Conservation (phyloP, 768 basidiomycete species). For the Mycena amicta region DNA sequence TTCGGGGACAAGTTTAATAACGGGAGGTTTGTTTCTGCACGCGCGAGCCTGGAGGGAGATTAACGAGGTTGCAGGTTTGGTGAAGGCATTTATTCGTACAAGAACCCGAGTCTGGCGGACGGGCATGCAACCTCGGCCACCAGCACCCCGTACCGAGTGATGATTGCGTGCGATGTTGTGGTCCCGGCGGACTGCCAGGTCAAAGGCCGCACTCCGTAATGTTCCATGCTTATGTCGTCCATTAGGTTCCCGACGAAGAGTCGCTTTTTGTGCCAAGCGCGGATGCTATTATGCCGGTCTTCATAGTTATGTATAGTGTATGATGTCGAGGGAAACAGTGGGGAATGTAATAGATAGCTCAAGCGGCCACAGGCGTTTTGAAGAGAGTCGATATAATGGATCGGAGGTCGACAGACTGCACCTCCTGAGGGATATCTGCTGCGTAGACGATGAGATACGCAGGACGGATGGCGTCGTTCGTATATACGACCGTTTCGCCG, state of each 20-base stretch:
- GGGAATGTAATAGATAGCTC: slow-evolving; percentile 25
- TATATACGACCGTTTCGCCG: slow-evolving; percentile 69
- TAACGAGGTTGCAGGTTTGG: slow-evolving; percentile 46
- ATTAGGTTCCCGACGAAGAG: slow-evolving; percentile 49
- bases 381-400: slow-evolving; percentile 45
- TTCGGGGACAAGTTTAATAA: slow-evolving; percentile 55
- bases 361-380: slow-evolving; percentile 50
- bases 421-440: slow-evolving; percentile 27
- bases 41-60: too few relatives aligned
- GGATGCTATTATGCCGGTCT: slow-evolving; percentile 61
- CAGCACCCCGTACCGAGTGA: slow-evolving; percentile 66
- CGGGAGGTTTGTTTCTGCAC: slow-evolving; percentile 48
- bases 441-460: slow-evolving; percentile 69
- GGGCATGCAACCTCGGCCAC: slow-evolving; percentile 65
- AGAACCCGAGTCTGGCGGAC: slow-evolving; percentile 61
- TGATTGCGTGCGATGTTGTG: slow-evolving; percentile 60
- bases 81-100: slow-evolving; percentile 64
- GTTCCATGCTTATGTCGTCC: slow-evolving; percentile 20
- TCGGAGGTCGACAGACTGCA: slow-evolving; percentile 29
- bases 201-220: slow-evolving; percentile 6
- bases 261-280: slow-evolving; percentile 54
- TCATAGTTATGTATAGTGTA: slow-evolving; percentile 60
- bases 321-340: too few relatives aligned
- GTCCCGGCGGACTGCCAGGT: slow-evolving; percentile 42
- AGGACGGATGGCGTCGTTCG: slow-evolving; percentile 67